A percentile compares a stretch with the other conserved stretches of the same genome.
Conservation (phyloP, 176 grass and related monocot genomes). For the Aegilops speltoides region DNA sequence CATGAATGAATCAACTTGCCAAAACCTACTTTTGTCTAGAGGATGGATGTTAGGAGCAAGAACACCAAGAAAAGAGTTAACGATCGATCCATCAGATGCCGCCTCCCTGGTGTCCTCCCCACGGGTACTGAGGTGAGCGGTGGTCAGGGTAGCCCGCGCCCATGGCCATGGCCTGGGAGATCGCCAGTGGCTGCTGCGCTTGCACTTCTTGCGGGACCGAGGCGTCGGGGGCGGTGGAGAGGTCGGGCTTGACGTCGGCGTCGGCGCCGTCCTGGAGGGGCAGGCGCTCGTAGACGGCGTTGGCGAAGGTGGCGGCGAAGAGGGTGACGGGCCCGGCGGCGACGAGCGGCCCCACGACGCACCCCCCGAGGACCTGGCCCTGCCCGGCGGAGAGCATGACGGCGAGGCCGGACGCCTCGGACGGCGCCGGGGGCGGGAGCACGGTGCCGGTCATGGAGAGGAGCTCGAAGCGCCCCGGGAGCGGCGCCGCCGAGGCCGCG, state of each 20-base stretch:
- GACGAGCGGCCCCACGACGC: constrained; percentile 46
- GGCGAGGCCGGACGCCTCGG: constrained; percentile 42
- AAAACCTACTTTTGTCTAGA: constrained; percentile 43
- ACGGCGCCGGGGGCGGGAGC: constrained; percentile 49
- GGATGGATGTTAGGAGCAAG: constrained; percentile 42
- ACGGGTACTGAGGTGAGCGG: constrained; percentile 47
- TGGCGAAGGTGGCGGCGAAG: constrained; percentile 56
- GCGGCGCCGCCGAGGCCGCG: neutral
- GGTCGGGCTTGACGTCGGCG: constrained; percentile 46
- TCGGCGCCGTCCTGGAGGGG: constrained; percentile 36
- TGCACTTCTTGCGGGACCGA: constrained; percentile 19
- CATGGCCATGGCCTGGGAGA: constrained; percentile 24
- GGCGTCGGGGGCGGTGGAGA: constrained; percentile 16
- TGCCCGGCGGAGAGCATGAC: constrained; percentile 46
- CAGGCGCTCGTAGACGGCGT: constrained; percentile 66
- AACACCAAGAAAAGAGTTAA: constrained; percentile 16
- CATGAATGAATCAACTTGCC: constrained; percentile 25
- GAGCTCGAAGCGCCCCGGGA: constrained; percentile 38
- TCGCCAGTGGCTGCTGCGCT: neutral
- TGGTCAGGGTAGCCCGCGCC: constrained; percentile 23
- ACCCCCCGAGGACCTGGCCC: constrained; percentile 52
- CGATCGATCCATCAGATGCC: constrained; percentile 11
- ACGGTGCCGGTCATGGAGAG: constrained; percentile 50
- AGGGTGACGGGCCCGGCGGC: constrained; percentile 38
- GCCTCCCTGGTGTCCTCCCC: constrained; percentile 40